Percentiles rank a stretch among this genome's conserved stretches.
Conservation (phyloP, 495 filamentous ascomycete species). For the Daldinia caldariorum region DNA sequence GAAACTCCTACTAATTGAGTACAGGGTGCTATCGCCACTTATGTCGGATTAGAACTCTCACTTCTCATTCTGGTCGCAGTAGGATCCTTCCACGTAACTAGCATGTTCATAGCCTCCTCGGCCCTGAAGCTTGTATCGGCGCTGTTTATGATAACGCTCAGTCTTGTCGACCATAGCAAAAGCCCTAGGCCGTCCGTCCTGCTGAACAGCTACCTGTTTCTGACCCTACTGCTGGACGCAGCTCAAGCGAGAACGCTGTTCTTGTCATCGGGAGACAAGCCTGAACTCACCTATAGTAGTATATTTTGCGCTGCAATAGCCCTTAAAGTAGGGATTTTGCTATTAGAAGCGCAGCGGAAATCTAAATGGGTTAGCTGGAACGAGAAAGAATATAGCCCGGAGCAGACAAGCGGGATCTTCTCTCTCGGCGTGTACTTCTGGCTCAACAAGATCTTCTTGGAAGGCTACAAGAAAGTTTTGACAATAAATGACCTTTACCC, state of each 20-base stretch:
- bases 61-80: slow-evolving; percentile 58
- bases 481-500: slow-evolving; percentile 1
- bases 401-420: slow-evolving; percentile 67
- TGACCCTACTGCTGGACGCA: slow-evolving; percentile 68
- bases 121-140: slow-evolving; percentile 48
- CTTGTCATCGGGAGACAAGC: slow-evolving; percentile 53
- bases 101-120: slow-evolving; percentile 58
- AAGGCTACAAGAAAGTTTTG: slow-evolving; percentile 52
- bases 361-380: slow-evolving; percentile 48
- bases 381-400: slow-evolving; percentile 61
- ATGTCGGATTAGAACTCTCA: not conserved
- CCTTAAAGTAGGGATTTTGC: slow-evolving; percentile 48
- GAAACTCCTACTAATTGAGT: not conserved
- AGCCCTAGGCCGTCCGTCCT: slow-evolving; percentile 66
- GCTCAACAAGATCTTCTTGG: slow-evolving; percentile 65
- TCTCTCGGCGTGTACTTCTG: slow-evolving; percentile 65
- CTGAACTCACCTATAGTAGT: slow-evolving; percentile 47
- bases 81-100: slow-evolving; percentile 48
- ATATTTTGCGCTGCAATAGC: slow-evolving; percentile 57
- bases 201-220: slow-evolving; percentile 67
- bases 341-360: slow-evolving; percentile 68
- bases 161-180: slow-evolving; percentile 65
- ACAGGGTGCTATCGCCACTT: not conserved
- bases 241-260: slow-evolving; percentile 67
- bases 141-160: slow-evolving; percentile 58